These are phyloP conservation scores for Carex kokanica DNA, from an alignment of 176 grass and related monocot species.

Conservation along the genomic window DNA sequence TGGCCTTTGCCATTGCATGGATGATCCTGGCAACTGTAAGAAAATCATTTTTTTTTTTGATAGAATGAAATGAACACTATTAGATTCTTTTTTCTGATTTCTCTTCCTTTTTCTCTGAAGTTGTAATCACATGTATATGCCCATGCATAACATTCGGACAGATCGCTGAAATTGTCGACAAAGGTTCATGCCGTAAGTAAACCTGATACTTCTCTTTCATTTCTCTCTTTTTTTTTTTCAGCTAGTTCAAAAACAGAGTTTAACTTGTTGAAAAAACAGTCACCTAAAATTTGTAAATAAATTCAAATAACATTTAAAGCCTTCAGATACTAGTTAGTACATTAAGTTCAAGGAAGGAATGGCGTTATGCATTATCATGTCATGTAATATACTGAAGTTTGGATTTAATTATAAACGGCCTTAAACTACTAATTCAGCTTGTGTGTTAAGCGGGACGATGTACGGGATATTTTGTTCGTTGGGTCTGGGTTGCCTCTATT, in stretches of 20 bases:
- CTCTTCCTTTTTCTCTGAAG: conserved; percentile 20
- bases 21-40: conserved; percentile 94
- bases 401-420: not conserved
- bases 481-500: conserved; percentile 73
- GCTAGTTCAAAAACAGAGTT: not conserved
- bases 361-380: not conserved
- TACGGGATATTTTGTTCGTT: conserved; percentile 50
- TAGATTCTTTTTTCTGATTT: not conserved
- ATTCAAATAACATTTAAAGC: not conserved
- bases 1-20: conserved; percentile 94
- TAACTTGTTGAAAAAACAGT: not conserved
- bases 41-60: not conserved
- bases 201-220: not conserved
- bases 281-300: not conserved
- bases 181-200: conserved; percentile 66
- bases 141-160: conserved; percentile 95
- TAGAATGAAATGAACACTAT: conserved; percentile 34
- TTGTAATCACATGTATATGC: conserved; percentile 76
- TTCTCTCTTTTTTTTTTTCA: not conserved
- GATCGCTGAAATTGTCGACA: conserved; percentile 80
- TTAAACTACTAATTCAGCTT: conserved; percentile 36
- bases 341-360: not conserved
- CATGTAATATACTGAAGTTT: not conserved
- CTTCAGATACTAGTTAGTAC: not conserved
- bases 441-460: conserved; percentile 36